Evolutionary conservation across 1,284 basidiomycete genomes (phyloP).

Genomic region (Macrocystidia cucumis): DNA sequence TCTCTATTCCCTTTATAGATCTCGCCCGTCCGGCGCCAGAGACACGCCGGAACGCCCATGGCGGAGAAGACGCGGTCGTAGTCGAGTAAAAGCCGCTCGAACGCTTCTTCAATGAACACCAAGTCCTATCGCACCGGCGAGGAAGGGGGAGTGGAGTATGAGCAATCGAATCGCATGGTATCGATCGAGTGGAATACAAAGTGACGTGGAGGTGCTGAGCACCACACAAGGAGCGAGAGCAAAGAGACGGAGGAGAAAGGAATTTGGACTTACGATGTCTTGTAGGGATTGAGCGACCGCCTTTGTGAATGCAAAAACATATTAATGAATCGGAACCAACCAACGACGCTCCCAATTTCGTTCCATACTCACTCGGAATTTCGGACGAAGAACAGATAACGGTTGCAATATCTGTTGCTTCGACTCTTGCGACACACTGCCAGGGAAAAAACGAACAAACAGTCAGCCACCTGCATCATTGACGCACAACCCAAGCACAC

Average conservation of each 20-base stretch:
- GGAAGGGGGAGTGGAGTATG: background rate
- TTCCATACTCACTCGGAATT: constrained; percentile 65
- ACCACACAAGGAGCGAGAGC: constrained; percentile 6
- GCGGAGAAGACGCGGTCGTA: constrained; percentile 95
- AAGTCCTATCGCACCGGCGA: constrained; percentile 52
- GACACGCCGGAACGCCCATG: constrained; percentile 94
- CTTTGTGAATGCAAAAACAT: no score
- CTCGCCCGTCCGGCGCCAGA: constrained; percentile 96
- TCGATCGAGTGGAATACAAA: background rate
- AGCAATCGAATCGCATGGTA: background rate
- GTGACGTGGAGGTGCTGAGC: no score
- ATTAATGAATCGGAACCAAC: background rate
- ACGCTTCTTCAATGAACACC: constrained; percentile 97
- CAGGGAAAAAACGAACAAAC: no score
- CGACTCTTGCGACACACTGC: constrained; percentile 86
- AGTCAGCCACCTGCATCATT: constrained; percentile 1
- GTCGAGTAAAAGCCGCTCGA: constrained; percentile 90
- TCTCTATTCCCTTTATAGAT: constrained; percentile 98
- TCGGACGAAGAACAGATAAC: constrained; percentile 85
- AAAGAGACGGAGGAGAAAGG: background rate
- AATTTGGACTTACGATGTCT: constrained; percentile 61
- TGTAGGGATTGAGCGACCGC: constrained; percentile 86
- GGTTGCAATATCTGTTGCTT: constrained; percentile 88
- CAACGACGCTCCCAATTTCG: constrained; percentile 6
- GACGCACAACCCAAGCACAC: constrained; percentile 4